These are phyloP conservation scores for Kodamaea ohmeri DNA, from an alignment of 1,139 yeast species.

Conservation along the genomic window DNA sequence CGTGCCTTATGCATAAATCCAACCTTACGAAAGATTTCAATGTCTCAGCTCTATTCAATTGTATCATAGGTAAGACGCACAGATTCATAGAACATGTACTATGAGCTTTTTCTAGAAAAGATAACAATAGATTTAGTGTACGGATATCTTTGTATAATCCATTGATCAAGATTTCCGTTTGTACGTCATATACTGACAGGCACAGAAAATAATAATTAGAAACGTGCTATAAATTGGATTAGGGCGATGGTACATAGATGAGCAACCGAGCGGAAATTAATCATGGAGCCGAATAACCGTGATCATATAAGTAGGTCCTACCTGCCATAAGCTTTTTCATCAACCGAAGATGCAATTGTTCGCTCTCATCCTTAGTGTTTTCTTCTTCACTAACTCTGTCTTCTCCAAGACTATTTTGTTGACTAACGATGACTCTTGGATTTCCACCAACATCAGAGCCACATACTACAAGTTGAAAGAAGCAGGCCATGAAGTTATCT, in stretches of 20 bases:
- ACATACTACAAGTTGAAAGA: conserved; percentile 51
- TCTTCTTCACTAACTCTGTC: conserved; percentile 15
- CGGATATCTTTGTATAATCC: too few relatives aligned
- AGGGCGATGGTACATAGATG: too few relatives aligned
- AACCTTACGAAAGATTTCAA: too few relatives aligned
- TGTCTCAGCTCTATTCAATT: too few relatives aligned
- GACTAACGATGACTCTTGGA: conserved; percentile 62
- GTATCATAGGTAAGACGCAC: too few relatives aligned
- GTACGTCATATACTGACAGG: neutral
- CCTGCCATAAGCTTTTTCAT: neutral
- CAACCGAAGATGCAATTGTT: conserved; percentile 15
- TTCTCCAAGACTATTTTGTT: conserved; percentile 48
- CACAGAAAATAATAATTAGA: conserved; percentile 1
- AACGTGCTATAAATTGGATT: conserved; percentile 4
- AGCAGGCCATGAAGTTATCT: conserved; percentile 54
- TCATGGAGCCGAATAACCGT: neutral
- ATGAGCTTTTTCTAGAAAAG: too few relatives aligned
- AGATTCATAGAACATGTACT: too few relatives aligned
- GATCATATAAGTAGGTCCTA: neutral
- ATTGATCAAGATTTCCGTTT: neutral
- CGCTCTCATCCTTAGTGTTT: conserved; percentile 12
- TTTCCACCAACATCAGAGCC: conserved; percentile 59
- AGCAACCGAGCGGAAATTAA: neutral
- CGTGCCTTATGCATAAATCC: neutral
- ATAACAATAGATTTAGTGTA: too few relatives aligned